Percentiles rank a stretch among this genome's conserved stretches.
These are phyloP conservation scores for Aspergillus sclerotiicarbonarius DNA, from an alignment of 495 filamentous ascomycete species.

Conservation along the genomic window DNA sequence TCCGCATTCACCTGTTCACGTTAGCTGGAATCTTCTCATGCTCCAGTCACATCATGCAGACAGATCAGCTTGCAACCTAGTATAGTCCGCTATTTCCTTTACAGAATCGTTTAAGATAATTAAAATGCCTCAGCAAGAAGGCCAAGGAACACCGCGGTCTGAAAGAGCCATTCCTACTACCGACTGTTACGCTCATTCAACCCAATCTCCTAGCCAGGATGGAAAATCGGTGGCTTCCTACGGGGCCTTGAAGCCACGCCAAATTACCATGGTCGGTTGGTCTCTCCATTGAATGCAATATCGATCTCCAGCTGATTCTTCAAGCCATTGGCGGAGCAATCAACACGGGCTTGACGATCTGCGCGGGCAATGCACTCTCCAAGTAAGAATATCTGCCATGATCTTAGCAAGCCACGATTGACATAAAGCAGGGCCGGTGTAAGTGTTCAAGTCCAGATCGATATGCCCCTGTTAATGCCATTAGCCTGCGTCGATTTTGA, in stretches of 20 bases:
- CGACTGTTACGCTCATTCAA: background rate
- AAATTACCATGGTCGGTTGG: constrained; percentile 69
- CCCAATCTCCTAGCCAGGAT: constrained; percentile 3
- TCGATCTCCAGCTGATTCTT: background rate
- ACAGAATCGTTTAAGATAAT: background rate
- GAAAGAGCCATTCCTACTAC: background rate
- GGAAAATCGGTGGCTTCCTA: constrained; percentile 25
- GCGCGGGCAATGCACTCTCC: constrained; percentile 60
- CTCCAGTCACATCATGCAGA: background rate
- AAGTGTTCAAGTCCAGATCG: constrained; percentile 6
- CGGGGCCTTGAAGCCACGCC: constrained; percentile 61
- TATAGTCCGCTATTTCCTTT: background rate
- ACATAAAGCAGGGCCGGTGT: constrained; percentile 31
- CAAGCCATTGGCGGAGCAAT: constrained; percentile 79
- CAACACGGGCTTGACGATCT: constrained; percentile 66
- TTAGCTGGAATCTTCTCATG: background rate
- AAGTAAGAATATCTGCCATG: constrained; percentile 38
- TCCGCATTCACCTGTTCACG: background rate
- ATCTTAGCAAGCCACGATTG: background rate
- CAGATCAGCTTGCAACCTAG: background rate
- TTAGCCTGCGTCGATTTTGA: constrained; percentile 57
- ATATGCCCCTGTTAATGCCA: constrained; percentile 6
- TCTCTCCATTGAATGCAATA: background rate
- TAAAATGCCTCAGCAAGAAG: background rate
- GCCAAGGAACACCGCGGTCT: background rate